Evolutionary conservation across 179 eudicot species (phyloP).

Genomic region (Patellifolia procumbens): DNA sequence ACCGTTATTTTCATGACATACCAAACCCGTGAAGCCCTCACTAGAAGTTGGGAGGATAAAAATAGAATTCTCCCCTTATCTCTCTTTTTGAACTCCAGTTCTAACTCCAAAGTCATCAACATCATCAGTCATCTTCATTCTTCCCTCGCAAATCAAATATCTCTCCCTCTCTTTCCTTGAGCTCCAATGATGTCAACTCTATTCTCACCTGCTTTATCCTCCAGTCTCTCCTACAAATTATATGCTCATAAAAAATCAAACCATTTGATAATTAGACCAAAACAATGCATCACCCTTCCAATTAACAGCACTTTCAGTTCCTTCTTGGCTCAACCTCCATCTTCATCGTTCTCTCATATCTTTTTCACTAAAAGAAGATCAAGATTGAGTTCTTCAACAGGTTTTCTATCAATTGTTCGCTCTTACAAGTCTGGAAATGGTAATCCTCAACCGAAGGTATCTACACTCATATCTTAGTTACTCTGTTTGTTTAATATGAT

Average conservation of each 20-base stretch:
- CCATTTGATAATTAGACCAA: slow-evolving; percentile 11
- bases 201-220: not conserved
- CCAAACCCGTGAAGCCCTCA: no score
- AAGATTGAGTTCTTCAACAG: slow-evolving; percentile 13
- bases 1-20: no score
- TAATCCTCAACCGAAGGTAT: slow-evolving; percentile 31
- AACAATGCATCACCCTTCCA: slow-evolving; percentile 4
- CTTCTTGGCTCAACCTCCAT: not conserved
- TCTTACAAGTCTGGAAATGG: slow-evolving; percentile 35
- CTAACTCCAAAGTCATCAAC: not conserved
- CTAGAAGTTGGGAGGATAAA: no score
- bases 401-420: slow-evolving; percentile 24
- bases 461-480: not conserved
- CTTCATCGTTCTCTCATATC: not conserved
- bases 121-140: slow-evolving; percentile 5
- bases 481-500: no score
- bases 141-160: not conserved
- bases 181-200: slow-evolving; percentile 17
- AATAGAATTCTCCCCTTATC: not conserved
- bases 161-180: not conserved
- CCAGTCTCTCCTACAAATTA: slow-evolving; percentile 13
- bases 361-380: not conserved
- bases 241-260: not conserved
- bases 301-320: not conserved
- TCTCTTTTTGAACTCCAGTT: not conserved